Evolutionary conservation across 2,329 filamentous ascomycete genomes (phyloP), one percentile per base, ranked within the genome.

Genomic region (Fusarium coffeatum): DNA sequence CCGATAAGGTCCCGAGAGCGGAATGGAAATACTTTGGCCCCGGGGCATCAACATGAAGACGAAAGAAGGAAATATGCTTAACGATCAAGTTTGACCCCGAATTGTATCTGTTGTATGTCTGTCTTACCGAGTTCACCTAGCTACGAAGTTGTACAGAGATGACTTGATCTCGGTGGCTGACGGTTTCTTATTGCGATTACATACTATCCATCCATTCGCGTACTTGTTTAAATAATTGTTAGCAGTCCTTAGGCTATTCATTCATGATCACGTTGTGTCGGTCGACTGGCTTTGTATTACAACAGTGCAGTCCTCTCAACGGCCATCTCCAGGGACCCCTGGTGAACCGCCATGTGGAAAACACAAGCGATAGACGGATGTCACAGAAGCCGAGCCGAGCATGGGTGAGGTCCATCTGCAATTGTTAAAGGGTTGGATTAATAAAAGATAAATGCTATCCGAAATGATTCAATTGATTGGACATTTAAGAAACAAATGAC

Each of bases 301-400:
- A 46, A n/a, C 22, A 37, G 47, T 25, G 20, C 47, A 34, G 34
- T n/a, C 12, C 10, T 20, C 25, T 28, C 13, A 47, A 27, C 37
- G 23, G 34, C 5, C 34, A n/a, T 37, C 9, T 53, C 20, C 34
- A 53, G 41, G 49, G 48, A 61, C 45, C 62, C 65, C 58, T 63
- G 59, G 42, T 41, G 60, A 64, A 68, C 66, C 66, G 72, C 72
- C 72, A 74, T 73, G 72, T 74, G 70, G 72, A 57, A 73, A 70
- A 57, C 63, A 72, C 48, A 62, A 41, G 49, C 62, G 59, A 55
- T 45, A 58, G 49, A 59, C 64, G 56, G 51, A 65, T 68, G 64
- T 64, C 55, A 64, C 59, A 42, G 62, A 59, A 60, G 59, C 37
- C 57, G 55, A 72, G 46, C 58, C 55, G 56, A 54, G 48, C 59